A percentile compares a stretch with the other conserved stretches of the same genome.
These are phyloP conservation scores for Asterionellopsis glacialis DNA, from an alignment of 108 stramenopile genomes.

Conservation along the genomic window DNA sequence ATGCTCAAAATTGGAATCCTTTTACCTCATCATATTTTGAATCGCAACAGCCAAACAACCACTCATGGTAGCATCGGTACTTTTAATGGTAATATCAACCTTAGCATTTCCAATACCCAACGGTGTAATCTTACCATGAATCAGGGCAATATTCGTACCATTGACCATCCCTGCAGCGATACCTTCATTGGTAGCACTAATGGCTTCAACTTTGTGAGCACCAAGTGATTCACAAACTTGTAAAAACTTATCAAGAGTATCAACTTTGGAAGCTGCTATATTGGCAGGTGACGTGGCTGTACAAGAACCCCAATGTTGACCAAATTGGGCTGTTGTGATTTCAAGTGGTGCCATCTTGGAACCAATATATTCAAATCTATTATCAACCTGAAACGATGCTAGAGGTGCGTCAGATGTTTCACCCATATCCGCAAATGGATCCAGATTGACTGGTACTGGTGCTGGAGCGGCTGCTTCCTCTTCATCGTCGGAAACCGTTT, in stretches of 20 bases:
- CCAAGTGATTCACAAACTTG: slow-evolving; percentile 41
- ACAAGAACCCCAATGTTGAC: slow-evolving; percentile 81
- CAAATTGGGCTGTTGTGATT: slow-evolving; percentile 90
- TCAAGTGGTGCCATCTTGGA: slow-evolving; percentile 60
- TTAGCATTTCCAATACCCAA: slow-evolving; percentile 37
- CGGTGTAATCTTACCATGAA: slow-evolving; percentile 80
- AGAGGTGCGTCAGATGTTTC: slow-evolving; percentile 52
- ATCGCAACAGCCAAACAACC: slow-evolving; percentile 68
- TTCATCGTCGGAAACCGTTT: slow-evolving; percentile 6
- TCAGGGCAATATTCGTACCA: slow-evolving; percentile 53
- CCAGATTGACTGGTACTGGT: slow-evolving; percentile 15
- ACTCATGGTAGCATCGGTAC: slow-evolving; percentile 60
- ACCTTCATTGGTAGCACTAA: slow-evolving; percentile 81
- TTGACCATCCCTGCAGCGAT: slow-evolving; percentile 84
- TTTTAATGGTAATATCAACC: slow-evolving; percentile 76
- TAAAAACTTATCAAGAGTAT: slow-evolving; percentile 58
- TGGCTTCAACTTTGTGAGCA: slow-evolving; percentile 79
- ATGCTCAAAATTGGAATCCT: neutral
- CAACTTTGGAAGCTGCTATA: slow-evolving; percentile 33
- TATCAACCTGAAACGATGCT: slow-evolving; percentile 27
- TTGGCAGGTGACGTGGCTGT: slow-evolving; percentile 52
- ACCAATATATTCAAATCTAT: slow-evolving; percentile 79
- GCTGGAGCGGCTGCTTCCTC: slow-evolving; percentile 19
- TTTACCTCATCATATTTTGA: slow-evolving; percentile 31
- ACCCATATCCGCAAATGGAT: slow-evolving; percentile 77